These are phyloP conservation scores for Ogataea methylovora DNA, from an alignment of 805 yeast species.

Conservation along the genomic window DNA sequence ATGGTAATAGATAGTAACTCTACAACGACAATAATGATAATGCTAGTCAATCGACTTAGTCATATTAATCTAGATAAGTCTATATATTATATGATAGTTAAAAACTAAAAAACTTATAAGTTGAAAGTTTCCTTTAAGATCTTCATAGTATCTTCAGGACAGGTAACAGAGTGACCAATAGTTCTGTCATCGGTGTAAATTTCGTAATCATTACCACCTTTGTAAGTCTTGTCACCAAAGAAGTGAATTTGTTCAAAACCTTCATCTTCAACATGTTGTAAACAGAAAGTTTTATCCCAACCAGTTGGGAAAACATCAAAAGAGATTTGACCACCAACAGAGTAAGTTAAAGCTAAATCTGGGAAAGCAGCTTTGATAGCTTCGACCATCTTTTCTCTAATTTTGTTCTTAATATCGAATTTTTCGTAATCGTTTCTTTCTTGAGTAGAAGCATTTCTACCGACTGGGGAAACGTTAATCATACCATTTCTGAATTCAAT, in stretches of 20 bases:
- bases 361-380: slow-evolving; percentile 81
- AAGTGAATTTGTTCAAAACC: slow-evolving; percentile 86
- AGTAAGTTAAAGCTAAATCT: slow-evolving; percentile 82
- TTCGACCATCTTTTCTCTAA: slow-evolving; percentile 78
- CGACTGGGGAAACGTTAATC: slow-evolving; percentile 97
- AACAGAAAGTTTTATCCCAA: slow-evolving; percentile 99
- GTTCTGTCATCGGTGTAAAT: slow-evolving; percentile 90
- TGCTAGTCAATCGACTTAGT: too few relatives aligned
- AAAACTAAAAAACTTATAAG: slow-evolving; percentile 23
- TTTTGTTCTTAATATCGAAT: slow-evolving; percentile 69
- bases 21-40: too few relatives aligned
- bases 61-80: too few relatives aligned
- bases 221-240: slow-evolving; percentile 96
- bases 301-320: slow-evolving; percentile 99
- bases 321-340: slow-evolving; percentile 99
- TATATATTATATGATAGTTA: background rate
- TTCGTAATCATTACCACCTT: slow-evolving; percentile 99
- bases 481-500: slow-evolving; percentile 99
- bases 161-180: slow-evolving; percentile 86
- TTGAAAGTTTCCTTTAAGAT: slow-evolving; percentile 79
- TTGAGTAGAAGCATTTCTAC: slow-evolving; percentile 92
- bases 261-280: slow-evolving; percentile 84
- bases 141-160: slow-evolving; percentile 83
- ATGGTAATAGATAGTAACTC: too few relatives aligned
- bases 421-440: slow-evolving; percentile 92